A percentile compares a stretch with the other conserved stretches of the same genome.
Evolutionary conservation across 257 asterid species (phyloP).

Genomic region (Eucommia ulmoides): DNA sequence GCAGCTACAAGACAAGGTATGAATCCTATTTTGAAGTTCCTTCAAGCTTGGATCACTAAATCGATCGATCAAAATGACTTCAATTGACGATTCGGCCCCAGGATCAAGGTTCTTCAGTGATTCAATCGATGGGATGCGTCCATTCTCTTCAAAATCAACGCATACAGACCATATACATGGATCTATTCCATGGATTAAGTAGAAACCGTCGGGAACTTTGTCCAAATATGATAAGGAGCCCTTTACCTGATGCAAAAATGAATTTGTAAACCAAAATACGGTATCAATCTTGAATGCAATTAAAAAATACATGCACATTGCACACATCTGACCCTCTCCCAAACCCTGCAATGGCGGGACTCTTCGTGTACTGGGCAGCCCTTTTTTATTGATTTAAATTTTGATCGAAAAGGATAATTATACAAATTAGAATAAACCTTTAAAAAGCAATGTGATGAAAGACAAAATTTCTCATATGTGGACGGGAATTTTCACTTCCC

Average conservation of each 20-base stretch:
- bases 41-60: conserved; percentile 69
- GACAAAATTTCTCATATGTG: too few relatives aligned
- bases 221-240: conserved; percentile 82
- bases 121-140: conserved; percentile 86
- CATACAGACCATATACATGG: conserved; percentile 91
- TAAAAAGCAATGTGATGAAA: too few relatives aligned
- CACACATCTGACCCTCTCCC: too few relatives aligned
- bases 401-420: too few relatives aligned
- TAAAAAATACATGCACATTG: too few relatives aligned
- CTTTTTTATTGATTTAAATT: too few relatives aligned
- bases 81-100: conserved; percentile 36
- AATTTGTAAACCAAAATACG: too few relatives aligned
- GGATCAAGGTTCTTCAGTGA: conserved; percentile 62
- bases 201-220: conserved; percentile 76
- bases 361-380: too few relatives aligned
- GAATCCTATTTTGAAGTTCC: conserved; percentile 65
- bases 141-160: conserved; percentile 76
- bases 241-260: conserved; percentile 52
- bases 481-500: too few relatives aligned
- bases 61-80: conserved; percentile 65
- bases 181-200: conserved; percentile 80
- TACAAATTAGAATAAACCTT: too few relatives aligned
- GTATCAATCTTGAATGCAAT: too few relatives aligned
- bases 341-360: too few relatives aligned
- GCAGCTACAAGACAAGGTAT: conserved; percentile 44